phyloP scores from a whole-genome alignment of 768 basidiomycete species.

The Mrakia blollopis region DNA sequence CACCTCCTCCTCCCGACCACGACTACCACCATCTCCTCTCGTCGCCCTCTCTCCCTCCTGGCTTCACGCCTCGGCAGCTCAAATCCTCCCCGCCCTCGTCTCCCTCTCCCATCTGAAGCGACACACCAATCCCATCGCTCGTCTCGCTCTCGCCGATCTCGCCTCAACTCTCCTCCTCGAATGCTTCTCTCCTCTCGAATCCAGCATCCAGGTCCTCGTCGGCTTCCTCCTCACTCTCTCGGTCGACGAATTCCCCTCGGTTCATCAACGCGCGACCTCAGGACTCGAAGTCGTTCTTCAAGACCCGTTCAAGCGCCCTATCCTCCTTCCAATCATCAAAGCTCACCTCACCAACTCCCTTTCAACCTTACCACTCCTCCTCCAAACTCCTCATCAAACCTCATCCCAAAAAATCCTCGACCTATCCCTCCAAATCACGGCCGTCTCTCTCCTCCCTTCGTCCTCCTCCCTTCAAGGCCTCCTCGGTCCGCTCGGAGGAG shows the following conservation, averaged over 20 bases:
- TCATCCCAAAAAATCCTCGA: slow-evolving; percentile 29
- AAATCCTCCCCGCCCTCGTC: slow-evolving; percentile 77
- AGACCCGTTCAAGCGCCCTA: background rate
- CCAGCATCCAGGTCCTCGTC: slow-evolving; percentile 10
- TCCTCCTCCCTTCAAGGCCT: slow-evolving; percentile 42
- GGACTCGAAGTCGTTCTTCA: slow-evolving; percentile 59
- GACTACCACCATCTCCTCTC: slow-evolving; percentile 43
- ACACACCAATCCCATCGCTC: slow-evolving; percentile 66
- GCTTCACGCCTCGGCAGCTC: slow-evolving; percentile 73
- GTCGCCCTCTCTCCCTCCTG: slow-evolving; percentile 63
- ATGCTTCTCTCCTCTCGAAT: slow-evolving; percentile 19
- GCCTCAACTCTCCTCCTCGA: slow-evolving; percentile 54
- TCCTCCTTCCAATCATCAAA: slow-evolving; percentile 13
- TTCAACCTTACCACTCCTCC: slow-evolving; percentile 31
- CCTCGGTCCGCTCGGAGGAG: slow-evolving; percentile 72
- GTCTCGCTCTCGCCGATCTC: slow-evolving; percentile 56
- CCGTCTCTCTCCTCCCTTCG: slow-evolving; percentile 29
- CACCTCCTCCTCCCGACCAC: background rate
- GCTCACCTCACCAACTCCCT: slow-evolving; percentile 35
- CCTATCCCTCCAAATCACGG: slow-evolving; percentile 34
- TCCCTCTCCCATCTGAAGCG: slow-evolving; percentile 63
- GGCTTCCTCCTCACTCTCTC: slow-evolving; percentile 33
- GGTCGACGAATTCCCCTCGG: slow-evolving; percentile 36
- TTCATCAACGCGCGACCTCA: slow-evolving; percentile 28
- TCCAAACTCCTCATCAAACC: slow-evolving; percentile 21